Conservation (phyloP, 441 rosid genomes). For the Croton setiger region DNA sequence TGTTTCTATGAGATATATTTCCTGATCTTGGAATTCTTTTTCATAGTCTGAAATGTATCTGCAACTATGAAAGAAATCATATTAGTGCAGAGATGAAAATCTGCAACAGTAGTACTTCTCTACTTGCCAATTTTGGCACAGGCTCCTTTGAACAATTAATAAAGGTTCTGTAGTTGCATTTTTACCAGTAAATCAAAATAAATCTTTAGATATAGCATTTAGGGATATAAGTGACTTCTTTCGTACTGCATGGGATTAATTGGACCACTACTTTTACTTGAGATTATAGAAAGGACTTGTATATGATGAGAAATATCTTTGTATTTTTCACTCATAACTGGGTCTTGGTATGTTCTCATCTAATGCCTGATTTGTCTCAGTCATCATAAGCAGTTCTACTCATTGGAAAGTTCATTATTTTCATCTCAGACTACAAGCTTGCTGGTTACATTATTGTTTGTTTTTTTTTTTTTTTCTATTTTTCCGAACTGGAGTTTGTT, state of each 20-base stretch:
- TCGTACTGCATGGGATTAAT: neutral
- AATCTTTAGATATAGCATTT: neutral
- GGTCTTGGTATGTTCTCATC: neutral
- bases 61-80: neutral
- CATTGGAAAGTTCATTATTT: neutral
- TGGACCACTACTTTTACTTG: neutral
- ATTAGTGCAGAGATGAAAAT: neutral
- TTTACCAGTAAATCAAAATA: neutral
- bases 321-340: neutral
- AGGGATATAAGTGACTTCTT: neutral
- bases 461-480: neutral
- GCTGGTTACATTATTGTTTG: constrained; percentile 1
- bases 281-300: neutral
- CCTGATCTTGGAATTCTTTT: neutral
- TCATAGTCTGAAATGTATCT: neutral
- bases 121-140: neutral
- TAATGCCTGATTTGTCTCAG: constrained; percentile 3
- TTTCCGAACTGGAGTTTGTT: neutral
- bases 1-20: neutral
- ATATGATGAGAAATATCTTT: neutral
- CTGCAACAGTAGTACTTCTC: neutral
- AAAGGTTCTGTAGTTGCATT: neutral
- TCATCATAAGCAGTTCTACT: neutral
- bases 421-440: constrained; percentile 8
- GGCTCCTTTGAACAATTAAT: neutral